phyloP scores from a whole-genome alignment of 2,329 filamentous ascomycete species.

The Cladophialophora bantiana region DNA sequence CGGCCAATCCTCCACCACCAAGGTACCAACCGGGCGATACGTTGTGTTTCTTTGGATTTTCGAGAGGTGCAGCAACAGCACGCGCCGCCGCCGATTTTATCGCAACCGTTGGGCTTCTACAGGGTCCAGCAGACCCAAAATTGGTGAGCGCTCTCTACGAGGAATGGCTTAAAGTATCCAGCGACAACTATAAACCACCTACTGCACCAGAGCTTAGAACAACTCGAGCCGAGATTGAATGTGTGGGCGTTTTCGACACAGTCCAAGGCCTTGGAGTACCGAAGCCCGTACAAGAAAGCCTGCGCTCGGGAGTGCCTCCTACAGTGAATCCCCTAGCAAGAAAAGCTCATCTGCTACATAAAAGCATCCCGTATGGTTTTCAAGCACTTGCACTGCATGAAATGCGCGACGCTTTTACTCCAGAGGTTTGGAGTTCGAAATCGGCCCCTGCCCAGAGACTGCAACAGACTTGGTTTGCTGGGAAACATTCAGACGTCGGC shows the following conservation, averaged over 20 bases:
- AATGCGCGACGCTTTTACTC: neutral
- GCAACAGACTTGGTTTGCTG: neutral
- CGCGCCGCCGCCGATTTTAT: neutral
- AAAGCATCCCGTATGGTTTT: neutral
- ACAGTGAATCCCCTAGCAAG: neutral
- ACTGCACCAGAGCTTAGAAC: too few species aligned
- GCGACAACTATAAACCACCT: too few species aligned
- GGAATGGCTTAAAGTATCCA: too few species aligned
- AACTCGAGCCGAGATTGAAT: neutral
- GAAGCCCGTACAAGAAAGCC: neutral
- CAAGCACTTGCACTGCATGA: slow-evolving; percentile 1
- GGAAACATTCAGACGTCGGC: slow-evolving; percentile 1
- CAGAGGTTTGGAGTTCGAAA: neutral
- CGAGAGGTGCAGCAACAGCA: slow-evolving; percentile 1
- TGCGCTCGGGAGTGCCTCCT: neutral
- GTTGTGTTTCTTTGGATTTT: neutral
- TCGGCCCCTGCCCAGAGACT: neutral
- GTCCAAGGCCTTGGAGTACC: neutral
- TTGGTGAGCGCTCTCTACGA: too few species aligned
- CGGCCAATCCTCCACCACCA: neutral
- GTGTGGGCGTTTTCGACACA: neutral
- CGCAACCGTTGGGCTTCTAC: neutral
- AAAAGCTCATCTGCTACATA: neutral
- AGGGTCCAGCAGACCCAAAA: too few species aligned
- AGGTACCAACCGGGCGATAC: neutral